phyloP scores from a whole-genome alignment of 1,284 basidiomycete genomes.

The Apiotrichum domesticum region DNA sequence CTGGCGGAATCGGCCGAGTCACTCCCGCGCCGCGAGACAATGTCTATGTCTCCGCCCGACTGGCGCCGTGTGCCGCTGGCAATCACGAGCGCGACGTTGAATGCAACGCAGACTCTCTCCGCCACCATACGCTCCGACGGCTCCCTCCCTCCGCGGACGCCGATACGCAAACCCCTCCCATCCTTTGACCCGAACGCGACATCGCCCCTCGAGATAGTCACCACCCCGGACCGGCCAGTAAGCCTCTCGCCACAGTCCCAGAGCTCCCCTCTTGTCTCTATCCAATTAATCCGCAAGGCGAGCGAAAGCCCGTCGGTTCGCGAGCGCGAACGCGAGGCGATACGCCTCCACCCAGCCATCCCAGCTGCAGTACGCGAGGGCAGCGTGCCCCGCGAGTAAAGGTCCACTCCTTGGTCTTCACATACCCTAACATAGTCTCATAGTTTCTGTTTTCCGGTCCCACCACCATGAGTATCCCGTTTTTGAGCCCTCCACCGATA shows the following conservation, averaged over 20 bases:
- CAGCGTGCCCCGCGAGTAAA: too few species aligned
- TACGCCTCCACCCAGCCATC: not conserved
- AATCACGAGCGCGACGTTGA: conserved; percentile 6
- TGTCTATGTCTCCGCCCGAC: not conserved
- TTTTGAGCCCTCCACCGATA: too few species aligned
- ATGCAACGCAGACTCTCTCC: not conserved
- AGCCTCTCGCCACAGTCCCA: not conserved
- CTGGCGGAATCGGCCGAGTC: conserved; percentile 46
- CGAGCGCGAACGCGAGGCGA: conserved; percentile 32
- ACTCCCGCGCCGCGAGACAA: not conserved
- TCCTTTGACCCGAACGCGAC: not conserved
- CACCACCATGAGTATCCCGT: too few species aligned
- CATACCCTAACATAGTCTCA: too few species aligned
- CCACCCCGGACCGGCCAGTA: not conserved
- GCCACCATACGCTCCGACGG: not conserved
- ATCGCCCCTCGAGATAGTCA: not conserved
- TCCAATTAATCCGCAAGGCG: conserved; percentile 39
- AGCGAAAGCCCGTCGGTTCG: conserved; percentile 36
- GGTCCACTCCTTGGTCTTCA: too few species aligned
- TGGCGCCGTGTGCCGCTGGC: conserved; percentile 7
- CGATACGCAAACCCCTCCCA: conserved; percentile 2
- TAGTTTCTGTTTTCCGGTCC: too few species aligned
- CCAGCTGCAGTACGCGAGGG: too few species aligned
- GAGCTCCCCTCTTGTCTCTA: conserved; percentile 24
- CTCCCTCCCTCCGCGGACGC: conserved; percentile 3